phyloP scores from a whole-genome alignment of 768 basidiomycete genomes.

The Hortiboletus flavorubellus region DNA sequence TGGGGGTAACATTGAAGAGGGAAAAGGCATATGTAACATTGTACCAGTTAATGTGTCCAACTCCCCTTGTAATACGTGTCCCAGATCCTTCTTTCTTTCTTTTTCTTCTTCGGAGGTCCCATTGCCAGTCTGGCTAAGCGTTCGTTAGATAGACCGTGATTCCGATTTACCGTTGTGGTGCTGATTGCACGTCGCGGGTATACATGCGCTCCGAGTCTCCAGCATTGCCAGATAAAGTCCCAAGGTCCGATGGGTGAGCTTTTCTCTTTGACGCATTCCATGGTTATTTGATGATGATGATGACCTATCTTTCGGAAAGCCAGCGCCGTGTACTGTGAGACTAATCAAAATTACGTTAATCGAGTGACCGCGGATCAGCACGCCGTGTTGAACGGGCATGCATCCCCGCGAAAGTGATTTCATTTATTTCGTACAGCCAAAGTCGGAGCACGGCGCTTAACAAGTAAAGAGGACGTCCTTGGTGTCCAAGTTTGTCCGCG shows the following conservation, averaged over 20 bases:
- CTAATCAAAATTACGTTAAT: background rate
- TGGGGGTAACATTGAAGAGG: background rate
- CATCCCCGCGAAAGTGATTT: background rate
- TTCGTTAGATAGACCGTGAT: too few species aligned
- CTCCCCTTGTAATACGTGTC: constrained; percentile 22
- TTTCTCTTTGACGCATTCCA: background rate
- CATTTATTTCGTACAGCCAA: background rate
- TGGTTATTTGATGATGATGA: background rate
- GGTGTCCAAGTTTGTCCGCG: too few species aligned
- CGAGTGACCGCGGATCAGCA: background rate
- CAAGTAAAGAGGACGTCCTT: too few species aligned
- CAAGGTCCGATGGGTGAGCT: background rate
- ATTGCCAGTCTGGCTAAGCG: background rate
- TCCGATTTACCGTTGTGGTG: too few species aligned
- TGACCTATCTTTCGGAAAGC: background rate
- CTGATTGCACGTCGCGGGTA: too few species aligned
- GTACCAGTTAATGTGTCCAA: constrained; percentile 24
- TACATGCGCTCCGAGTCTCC: background rate
- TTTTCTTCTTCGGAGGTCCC: background rate
- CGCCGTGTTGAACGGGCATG: background rate
- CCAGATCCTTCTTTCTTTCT: background rate
- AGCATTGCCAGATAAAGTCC: too few species aligned
- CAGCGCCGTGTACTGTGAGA: background rate
- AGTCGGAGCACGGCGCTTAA: background rate
- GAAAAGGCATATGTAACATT: constrained; percentile 15